Conservation (phyloP, 2,329 filamentous ascomycete genomes). For the Lasiodiplodia theobromae region DNA sequence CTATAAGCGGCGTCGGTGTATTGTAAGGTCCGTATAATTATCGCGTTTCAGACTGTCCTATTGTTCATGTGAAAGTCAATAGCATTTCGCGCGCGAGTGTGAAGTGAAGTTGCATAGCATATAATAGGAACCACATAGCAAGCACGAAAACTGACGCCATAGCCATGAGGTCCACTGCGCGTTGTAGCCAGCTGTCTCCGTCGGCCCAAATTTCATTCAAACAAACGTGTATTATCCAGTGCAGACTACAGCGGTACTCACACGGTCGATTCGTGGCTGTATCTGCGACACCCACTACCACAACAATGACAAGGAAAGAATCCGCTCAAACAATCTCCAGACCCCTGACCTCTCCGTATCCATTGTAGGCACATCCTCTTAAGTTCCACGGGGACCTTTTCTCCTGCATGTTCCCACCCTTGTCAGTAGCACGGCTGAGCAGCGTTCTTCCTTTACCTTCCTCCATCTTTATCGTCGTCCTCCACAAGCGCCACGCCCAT, state of each 20-base stretch:
- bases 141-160: not conserved
- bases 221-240: too few relatives aligned
- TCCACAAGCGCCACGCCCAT: constrained; percentile 67
- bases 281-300: not conserved
- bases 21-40: not conserved
- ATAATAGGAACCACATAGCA: too few relatives aligned
- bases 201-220: too few relatives aligned
- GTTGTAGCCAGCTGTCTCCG: too few relatives aligned
- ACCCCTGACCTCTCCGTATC: constrained; percentile 62
- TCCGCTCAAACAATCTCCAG: constrained; percentile 50
- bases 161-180: too few relatives aligned
- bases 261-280: not conserved
- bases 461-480: constrained; percentile 51
- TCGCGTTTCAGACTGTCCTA: not conserved
- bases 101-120: not conserved
- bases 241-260: too few relatives aligned
- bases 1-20: not conserved
- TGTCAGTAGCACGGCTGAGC: constrained; percentile 63
- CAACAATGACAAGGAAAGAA: too few relatives aligned
- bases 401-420: constrained; percentile 59
- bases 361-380: constrained; percentile 67
- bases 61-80: not conserved
- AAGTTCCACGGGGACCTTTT: constrained; percentile 63
- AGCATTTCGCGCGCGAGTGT: not conserved
- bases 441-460: constrained; percentile 53